phyloP scores from a whole-genome alignment of 805 yeast species.

The Candida andamanensis region DNA sequence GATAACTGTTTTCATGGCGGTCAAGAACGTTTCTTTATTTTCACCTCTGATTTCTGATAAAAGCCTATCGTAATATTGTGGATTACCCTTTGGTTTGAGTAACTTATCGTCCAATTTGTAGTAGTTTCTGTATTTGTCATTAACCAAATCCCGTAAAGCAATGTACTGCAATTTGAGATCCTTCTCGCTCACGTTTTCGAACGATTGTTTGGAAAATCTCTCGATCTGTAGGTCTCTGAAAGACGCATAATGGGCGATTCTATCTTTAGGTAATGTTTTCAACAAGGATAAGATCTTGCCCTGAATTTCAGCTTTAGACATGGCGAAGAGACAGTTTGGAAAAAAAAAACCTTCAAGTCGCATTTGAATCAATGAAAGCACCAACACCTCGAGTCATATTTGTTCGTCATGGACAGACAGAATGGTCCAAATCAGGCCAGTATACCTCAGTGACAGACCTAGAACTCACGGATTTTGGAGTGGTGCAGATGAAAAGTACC shows the following conservation, averaged over 20 bases:
- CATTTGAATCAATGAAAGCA: constrained; percentile 9
- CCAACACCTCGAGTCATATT: constrained; percentile 65
- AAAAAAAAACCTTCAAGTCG: not conserved
- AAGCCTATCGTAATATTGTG: constrained; percentile 68
- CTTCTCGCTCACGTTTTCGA: constrained; percentile 41
- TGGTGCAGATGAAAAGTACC: constrained; percentile 65
- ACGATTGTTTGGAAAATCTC: constrained; percentile 31
- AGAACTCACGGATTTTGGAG: constrained; percentile 73
- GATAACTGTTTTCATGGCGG: constrained; percentile 69
- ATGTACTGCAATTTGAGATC: constrained; percentile 54
- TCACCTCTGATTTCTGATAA: constrained; percentile 67
- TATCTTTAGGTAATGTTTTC: constrained; percentile 64
- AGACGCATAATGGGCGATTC: constrained; percentile 62
- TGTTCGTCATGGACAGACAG: constrained; percentile 87
- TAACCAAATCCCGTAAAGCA: constrained; percentile 52
- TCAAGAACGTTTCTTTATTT: constrained; percentile 56
- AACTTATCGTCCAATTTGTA: constrained; percentile 64
- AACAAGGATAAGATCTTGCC: constrained; percentile 53
- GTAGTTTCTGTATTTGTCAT: constrained; percentile 57
- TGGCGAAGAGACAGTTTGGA: constrained; percentile 7
- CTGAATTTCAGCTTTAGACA: constrained; percentile 45
- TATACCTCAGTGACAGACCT: constrained; percentile 85
- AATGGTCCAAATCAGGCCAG: constrained; percentile 93
- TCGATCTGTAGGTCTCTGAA: constrained; percentile 61
- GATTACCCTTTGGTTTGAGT: constrained; percentile 78